Conservation (phyloP, 257 asterid species). For the Ballota nigra region DNA sequence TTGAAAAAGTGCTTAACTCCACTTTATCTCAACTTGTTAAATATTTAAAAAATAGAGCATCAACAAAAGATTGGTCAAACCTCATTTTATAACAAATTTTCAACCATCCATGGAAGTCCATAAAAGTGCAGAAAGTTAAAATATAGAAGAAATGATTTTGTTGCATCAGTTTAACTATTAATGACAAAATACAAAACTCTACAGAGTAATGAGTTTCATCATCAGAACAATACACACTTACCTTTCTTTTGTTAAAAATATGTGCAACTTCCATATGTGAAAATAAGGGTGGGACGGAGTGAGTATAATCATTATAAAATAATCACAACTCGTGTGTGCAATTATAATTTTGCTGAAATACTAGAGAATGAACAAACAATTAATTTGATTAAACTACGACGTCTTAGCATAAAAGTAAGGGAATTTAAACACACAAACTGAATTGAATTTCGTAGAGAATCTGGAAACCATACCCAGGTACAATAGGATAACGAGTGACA, state of each 20-base stretch:
- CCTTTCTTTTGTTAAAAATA: too few species aligned
- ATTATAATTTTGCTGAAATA: neutral
- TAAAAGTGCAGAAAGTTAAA: neutral
- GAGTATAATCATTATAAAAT: too few species aligned
- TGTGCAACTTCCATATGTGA: too few species aligned
- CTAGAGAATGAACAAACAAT: neutral
- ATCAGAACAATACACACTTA: neutral
- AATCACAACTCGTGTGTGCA: neutral
- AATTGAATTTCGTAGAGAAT: neutral
- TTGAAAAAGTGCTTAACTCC: neutral
- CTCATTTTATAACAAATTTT: neutral
- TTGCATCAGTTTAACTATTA: neutral
- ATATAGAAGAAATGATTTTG: neutral
- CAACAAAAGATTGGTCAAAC: neutral
- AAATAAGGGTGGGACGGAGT: too few species aligned
- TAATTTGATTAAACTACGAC: too few species aligned
- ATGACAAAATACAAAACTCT: neutral
- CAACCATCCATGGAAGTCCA: neutral
- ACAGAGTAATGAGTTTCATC: neutral
- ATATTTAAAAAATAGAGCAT: too few species aligned
- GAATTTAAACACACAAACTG: too few species aligned
- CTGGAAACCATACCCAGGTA: constrained; percentile 6
- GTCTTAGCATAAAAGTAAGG: too few species aligned
- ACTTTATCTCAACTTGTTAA: neutral
- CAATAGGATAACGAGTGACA: constrained; percentile 11